Evolutionary conservation across 164 flowering plant genomes (phyloP), one percentile per base, ranked within the genome.

Genomic region (Magnolia kwangsiensis): DNA sequence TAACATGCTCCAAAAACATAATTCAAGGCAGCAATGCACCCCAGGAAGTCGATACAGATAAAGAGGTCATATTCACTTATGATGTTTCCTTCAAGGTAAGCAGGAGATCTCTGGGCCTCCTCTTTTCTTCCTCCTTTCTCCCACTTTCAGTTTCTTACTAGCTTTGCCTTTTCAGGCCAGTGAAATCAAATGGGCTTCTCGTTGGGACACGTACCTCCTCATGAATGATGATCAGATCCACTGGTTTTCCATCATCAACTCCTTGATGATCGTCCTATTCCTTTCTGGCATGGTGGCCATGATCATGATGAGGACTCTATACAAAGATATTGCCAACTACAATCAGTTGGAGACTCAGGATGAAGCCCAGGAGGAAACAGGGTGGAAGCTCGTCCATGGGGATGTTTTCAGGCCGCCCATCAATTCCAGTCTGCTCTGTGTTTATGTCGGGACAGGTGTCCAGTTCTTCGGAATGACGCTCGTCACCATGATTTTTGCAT

Each of bases 1-100:
- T 85, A 71, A 94, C 99, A 65, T 96, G 99, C 77, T 87, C 95
- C 76, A 91, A 92, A 82, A 88, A 83, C 75, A 82, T 91, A 45
- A 80, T 87, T 75, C 95, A 86, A 80, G 87, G 92, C 50, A 86
- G 87, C 69, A 83, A 87, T 71, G 86, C 81, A 64, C 94, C 94
- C 16, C 97, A 92, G 79, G 96, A 92, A 83, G 99, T 92, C 66
- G 97, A 90, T 31, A 68, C 77, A 61, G 87, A 83, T 31, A 91
- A 90, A 86, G 94, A 91, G 63, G 50, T 83, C 50, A 75, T 83
- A 77, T 83, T 81, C 81, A 83, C 88, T 4, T 88, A 84, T 78
- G 89, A 87, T 76, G 89, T 87, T 31, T 4, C 85, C 63, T 88
- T 87, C 67, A 74, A 85, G 88, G 91, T 88, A 82, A 72, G 61